Evolutionary conservation across 2,329 filamentous ascomycete genomes (phyloP), one percentile per base, ranked within the genome.

Genomic region (Penicillium sp.): DNA sequence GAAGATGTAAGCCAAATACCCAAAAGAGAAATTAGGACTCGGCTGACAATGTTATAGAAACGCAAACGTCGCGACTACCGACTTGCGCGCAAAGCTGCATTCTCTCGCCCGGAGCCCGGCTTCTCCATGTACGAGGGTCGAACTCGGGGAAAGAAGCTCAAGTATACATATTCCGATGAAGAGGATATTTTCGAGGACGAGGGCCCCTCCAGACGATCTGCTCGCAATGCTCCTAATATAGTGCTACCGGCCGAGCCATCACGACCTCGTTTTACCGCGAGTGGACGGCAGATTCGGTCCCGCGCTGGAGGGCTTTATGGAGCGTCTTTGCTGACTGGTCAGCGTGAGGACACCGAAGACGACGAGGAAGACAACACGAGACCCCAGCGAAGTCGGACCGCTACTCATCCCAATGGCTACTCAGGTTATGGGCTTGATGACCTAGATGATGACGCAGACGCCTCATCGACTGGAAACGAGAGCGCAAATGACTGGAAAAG

Each of bases 61-160:
- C 90, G 94, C 49, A 91, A 87, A 72, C 88, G 92, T 37, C 88
- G 94, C 51, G 94, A 99, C 65, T 97, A 99, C 66, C 87, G 94
- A 13, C 84, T 90, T 68, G 82, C 85, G 63, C 90, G 90, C 57
- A 93, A 93, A 67, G 90, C 93, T 55, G 87, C 89, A 52, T 97
- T 97, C 74, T 83, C 88, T 60, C 85, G 91, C 4, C 91, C 91
- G 5, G 92, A 96, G 62, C 87, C 89, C 8, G 91, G 91, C 4
- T 95, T 93, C 68, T 97, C 92, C 1, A 79, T 96, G 51, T 99
- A 99, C 70, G 94, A 99, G 76, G 94, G 94, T 43, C 90, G 94
- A 46, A 99, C 95, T 4, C 86, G 94, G 52, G 94, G 94, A 50
- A 97, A 99, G 78, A 89, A 93, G 55, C 89, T 96, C 75, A 95